These are phyloP conservation scores for Aureobasidium melanogenum DNA, from an alignment of 2,329 filamentous ascomycete species.

Conservation along the genomic window DNA sequence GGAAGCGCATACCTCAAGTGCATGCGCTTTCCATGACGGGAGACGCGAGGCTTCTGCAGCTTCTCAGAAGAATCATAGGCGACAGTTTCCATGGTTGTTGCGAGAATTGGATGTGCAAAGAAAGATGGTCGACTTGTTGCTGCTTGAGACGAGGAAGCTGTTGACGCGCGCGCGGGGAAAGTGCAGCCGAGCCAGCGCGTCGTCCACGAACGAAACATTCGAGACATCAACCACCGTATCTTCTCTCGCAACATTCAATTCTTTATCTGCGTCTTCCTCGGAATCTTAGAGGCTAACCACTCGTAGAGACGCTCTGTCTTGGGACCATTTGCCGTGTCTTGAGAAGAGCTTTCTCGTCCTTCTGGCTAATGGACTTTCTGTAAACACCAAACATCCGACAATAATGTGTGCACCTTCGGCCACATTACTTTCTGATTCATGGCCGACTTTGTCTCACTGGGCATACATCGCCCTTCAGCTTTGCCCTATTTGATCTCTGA, in stretches of 20 bases:
- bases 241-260: neutral
- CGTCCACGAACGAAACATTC: neutral
- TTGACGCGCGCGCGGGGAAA: neutral
- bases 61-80: neutral
- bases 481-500: constrained; percentile 77
- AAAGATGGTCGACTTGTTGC: neutral
- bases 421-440: constrained; percentile 40
- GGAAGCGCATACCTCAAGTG: constrained; percentile 22
- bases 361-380: neutral
- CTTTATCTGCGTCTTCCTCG: neutral
- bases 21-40: constrained; percentile 19
- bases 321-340: neutral
- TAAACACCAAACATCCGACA: neutral
- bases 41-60: constrained; percentile 12
- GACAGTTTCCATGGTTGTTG: neutral
- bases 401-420: neutral
- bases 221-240: neutral
- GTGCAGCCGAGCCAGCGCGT: constrained; percentile 7
- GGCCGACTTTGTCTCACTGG: constrained; percentile 85
- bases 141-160: constrained; percentile 1
- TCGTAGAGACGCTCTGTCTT: neutral
- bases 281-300: neutral
- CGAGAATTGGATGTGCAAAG: neutral
- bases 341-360: neutral
- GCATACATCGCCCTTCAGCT: constrained; percentile 79